Conservation (phyloP, 1,284 basidiomycete genomes). For the Puccinia novopanici region DNA sequence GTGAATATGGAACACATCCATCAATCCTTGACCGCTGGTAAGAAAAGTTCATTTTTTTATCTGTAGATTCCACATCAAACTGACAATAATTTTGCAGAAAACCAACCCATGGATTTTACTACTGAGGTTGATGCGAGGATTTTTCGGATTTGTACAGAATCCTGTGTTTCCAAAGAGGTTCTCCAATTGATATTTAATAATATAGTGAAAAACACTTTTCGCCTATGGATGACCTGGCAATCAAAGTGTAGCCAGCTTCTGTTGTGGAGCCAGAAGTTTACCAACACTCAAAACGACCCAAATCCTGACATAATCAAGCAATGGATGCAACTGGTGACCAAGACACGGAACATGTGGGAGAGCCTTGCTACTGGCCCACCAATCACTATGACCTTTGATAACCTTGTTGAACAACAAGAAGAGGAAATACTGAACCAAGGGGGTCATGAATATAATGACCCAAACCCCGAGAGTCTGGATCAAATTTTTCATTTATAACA, state of each 20-base stretch:
- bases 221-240: constrained; percentile 8
- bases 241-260: background rate
- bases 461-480: too few species aligned
- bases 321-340: background rate
- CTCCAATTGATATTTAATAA: background rate
- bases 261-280: background rate
- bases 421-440: background rate
- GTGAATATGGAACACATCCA: background rate
- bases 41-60: background rate
- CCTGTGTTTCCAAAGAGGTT: background rate
- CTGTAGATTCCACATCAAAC: too few species aligned
- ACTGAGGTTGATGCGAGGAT: background rate
- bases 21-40: background rate
- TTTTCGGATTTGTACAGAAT: background rate
- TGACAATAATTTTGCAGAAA: too few species aligned
- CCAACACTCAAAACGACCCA: background rate
- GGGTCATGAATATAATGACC: too few species aligned
- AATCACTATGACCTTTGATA: background rate
- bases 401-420: background rate
- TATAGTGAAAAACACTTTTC: background rate
- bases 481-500: too few species aligned
- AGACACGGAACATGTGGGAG: background rate
- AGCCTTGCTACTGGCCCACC: background rate
- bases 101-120: background rate
- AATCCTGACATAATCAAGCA: too few species aligned